Percentiles rank a stretch among this genome's conserved stretches.
Conservation (phyloP, 2,329 filamentous ascomycete species). For the Botryosphaeria dothidea region DNA sequence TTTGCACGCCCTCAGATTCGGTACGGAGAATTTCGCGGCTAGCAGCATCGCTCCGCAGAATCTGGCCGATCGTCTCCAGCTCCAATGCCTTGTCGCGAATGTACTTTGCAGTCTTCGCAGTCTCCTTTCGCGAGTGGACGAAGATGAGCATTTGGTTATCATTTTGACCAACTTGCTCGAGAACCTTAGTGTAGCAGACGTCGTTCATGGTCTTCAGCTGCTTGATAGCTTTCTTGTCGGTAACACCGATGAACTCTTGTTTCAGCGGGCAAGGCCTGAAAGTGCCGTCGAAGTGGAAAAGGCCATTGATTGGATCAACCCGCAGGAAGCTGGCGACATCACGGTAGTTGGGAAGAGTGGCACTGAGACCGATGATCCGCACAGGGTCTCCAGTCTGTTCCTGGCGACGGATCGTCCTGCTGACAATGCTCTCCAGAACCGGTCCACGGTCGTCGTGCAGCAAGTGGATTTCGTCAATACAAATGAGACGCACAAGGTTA, state of each 20-base stretch:
- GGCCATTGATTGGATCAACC: constrained; percentile 78
- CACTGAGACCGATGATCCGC: constrained; percentile 87
- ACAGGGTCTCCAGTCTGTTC: constrained; percentile 95
- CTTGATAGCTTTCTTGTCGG: constrained; percentile 97
- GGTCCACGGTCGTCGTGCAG: constrained; percentile 97
- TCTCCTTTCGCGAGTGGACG: constrained; percentile 97
- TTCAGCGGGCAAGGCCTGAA: constrained; percentile 91
- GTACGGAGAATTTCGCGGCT: constrained; percentile 85
- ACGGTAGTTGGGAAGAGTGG: constrained; percentile 92
- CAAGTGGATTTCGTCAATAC: constrained; percentile 97
- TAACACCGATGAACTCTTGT: constrained; percentile 96
- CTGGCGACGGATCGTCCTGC: constrained; percentile 85
- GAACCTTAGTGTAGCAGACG: constrained; percentile 94
- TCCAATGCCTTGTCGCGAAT: constrained; percentile 97
- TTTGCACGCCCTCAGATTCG: constrained; percentile 78
- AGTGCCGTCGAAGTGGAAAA: constrained; percentile 96
- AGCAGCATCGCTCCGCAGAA: constrained; percentile 88
- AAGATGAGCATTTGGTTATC: constrained; percentile 99
- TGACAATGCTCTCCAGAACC: constrained; percentile 95
- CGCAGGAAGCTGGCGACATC: constrained; percentile 96
- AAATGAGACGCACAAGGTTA: constrained; percentile 90
- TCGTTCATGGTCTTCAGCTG: constrained; percentile 99
- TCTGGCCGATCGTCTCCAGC: constrained; percentile 93
- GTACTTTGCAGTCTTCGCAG: constrained; percentile 93
- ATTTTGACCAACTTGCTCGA: constrained; percentile 91